Conservation (phyloP, 176 grass and related monocot genomes). For the Oryza coarctata region DNA sequence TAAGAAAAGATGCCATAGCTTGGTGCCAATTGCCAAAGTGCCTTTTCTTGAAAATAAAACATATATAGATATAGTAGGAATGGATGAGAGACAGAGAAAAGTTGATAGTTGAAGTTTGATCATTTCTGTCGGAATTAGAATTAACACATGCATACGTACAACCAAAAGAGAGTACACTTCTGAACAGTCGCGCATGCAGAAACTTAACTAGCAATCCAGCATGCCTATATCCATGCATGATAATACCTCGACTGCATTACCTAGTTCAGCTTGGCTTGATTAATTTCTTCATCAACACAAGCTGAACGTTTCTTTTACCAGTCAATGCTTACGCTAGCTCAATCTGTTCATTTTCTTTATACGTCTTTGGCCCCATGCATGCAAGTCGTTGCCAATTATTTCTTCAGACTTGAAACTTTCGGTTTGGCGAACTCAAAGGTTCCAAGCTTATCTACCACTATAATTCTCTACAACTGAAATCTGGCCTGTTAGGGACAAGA, state of each 20-base stretch:
- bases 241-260: not conserved
- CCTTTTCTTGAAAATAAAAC: not conserved
- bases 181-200: too few relatives aligned
- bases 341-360: not conserved
- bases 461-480: not conserved
- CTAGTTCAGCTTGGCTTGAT: too few relatives aligned
- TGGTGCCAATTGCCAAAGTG: not conserved
- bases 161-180: too few relatives aligned
- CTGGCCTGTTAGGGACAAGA: not conserved
- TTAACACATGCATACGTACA: not conserved
- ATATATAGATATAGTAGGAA: not conserved
- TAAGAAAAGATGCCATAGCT: too few relatives aligned
- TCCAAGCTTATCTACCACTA: too few relatives aligned
- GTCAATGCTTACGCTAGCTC: not conserved
- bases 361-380: not conserved
- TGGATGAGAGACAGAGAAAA: not conserved
- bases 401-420: not conserved
- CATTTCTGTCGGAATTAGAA: not conserved
- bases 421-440: not conserved
- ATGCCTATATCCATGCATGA: not conserved
- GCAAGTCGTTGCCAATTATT: not conserved
- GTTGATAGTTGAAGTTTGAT: not conserved
- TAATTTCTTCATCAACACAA: too few relatives aligned
- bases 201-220: not conserved
- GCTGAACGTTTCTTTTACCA: not conserved